Evolutionary conservation across 345 rosid genomes (phyloP).

Genomic region (Melaleuca alternifolia): DNA sequence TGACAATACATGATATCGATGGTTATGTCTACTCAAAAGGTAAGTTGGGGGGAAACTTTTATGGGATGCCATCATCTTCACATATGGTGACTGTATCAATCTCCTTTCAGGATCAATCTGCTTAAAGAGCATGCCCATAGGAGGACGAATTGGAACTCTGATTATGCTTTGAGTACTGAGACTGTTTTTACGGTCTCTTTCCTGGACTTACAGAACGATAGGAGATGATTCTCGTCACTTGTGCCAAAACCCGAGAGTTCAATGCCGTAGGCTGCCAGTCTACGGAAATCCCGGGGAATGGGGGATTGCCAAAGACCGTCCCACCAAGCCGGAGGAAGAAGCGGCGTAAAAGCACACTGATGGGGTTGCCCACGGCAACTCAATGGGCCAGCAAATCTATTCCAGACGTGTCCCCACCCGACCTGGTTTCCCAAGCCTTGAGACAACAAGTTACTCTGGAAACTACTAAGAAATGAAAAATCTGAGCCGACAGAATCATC

Average conservation of each 20-base stretch:
- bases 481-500: conserved; percentile 37
- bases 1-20: not conserved
- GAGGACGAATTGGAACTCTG: not conserved
- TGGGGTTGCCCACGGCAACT: conserved; percentile 63
- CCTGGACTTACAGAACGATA: conserved; percentile 45
- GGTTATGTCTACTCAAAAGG: not conserved
- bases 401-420: conserved; percentile 99
- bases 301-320: conserved; percentile 96
- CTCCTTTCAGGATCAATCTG: not conserved
- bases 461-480: conserved; percentile 78
- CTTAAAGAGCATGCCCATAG: not conserved
- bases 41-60: not conserved
- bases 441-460: conserved; percentile 60
- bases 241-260: conserved; percentile 73
- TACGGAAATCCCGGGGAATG: conserved; percentile 52
- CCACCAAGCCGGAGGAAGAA: conserved; percentile 98
- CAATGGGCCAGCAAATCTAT: conserved; percentile 86
- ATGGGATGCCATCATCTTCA: not conserved
- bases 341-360: conserved; percentile 86
- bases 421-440: conserved; percentile 66
- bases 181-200: conserved; percentile 44
- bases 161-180: conserved; percentile 18
- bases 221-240: conserved; percentile 49
- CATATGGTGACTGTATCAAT: not conserved
- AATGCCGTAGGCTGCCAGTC: conserved; percentile 60